Percentiles rank a stretch among this genome's conserved stretches.
These are phyloP conservation scores for Fusarium sulawesiense DNA, from an alignment of 2,329 filamentous ascomycete species.

Conservation along the genomic window DNA sequence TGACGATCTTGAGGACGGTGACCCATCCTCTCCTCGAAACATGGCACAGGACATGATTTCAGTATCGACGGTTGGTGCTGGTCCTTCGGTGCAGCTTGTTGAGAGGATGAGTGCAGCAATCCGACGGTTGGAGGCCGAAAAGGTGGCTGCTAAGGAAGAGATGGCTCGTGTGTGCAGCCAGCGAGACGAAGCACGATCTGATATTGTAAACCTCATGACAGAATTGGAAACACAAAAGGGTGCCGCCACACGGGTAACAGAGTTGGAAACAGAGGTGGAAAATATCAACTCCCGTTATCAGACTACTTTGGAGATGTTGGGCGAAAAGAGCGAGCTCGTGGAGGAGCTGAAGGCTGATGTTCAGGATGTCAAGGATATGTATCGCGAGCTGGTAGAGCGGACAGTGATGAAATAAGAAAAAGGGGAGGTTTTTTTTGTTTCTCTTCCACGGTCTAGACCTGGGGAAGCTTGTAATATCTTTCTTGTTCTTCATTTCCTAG, in stretches of 20 bases:
- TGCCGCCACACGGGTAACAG: constrained; percentile 68
- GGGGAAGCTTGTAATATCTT: constrained; percentile 9
- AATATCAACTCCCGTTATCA: constrained; percentile 83
- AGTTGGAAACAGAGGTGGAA: constrained; percentile 74
- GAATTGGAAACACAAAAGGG: constrained; percentile 79
- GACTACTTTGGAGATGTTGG: constrained; percentile 91
- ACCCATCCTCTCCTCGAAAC: constrained; percentile 70
- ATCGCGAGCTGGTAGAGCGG: constrained; percentile 89
- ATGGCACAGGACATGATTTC: constrained; percentile 87
- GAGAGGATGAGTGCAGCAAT: constrained; percentile 96
- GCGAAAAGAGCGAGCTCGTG: constrained; percentile 95
- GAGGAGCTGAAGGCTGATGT: constrained; percentile 92
- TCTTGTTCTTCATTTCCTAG: constrained; percentile 19
- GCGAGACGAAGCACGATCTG: constrained; percentile 88
- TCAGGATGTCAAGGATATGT: constrained; percentile 93
- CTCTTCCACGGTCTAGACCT: constrained; percentile 11
- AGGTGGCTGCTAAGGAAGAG: constrained; percentile 89
- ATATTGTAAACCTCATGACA: constrained; percentile 91
- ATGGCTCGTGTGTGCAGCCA: constrained; percentile 82
- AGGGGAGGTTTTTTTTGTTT: not conserved
- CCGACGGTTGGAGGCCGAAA: constrained; percentile 89
- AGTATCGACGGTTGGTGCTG: constrained; percentile 88
- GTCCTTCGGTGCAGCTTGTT: constrained; percentile 93
- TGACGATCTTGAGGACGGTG: constrained; percentile 61
- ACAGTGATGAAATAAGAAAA: constrained; percentile 75